Percentiles rank a stretch among this genome's conserved stretches.
These are phyloP conservation scores for Vitellaria paradoxa DNA, from an alignment of 179 eudicot species.

Conservation along the genomic window DNA sequence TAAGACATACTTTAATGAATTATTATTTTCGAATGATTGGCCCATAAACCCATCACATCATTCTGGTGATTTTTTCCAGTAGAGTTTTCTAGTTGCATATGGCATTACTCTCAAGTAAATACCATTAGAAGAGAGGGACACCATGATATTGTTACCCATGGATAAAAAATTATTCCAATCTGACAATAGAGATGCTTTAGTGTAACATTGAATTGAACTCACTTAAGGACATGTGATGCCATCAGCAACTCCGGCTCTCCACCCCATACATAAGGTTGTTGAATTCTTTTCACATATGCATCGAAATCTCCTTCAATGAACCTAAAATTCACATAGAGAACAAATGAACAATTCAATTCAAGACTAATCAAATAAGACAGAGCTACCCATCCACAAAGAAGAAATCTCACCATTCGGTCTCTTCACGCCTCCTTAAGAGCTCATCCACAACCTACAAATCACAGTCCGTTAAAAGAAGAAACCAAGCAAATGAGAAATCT, in stretches of 20 bases:
- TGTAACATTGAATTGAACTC: constrained; percentile 18
- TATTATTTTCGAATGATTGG: too few relatives aligned
- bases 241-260: constrained; percentile 77
- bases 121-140: background rate
- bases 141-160: background rate
- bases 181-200: background rate
- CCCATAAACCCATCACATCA: too few relatives aligned
- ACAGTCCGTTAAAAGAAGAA: background rate
- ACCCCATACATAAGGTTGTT: constrained; percentile 71
- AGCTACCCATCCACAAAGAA: background rate
- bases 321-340: constrained; percentile 22
- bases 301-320: constrained; percentile 78
- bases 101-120: background rate
- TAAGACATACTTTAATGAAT: too few relatives aligned
- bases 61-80: too few relatives aligned
- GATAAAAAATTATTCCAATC: background rate
- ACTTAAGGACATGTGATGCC: constrained; percentile 81
- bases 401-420: constrained; percentile 54
- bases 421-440: constrained; percentile 78
- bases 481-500: background rate
- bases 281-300: constrained; percentile 56
- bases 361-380: background rate
- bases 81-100: too few relatives aligned
- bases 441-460: constrained; percentile 63
- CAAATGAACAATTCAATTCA: background rate